Percentiles rank a stretch among this genome's conserved stretches.
Conservation (phyloP, 2,329 filamentous ascomycete genomes). For the Bimuria novae-zelandiae region DNA sequence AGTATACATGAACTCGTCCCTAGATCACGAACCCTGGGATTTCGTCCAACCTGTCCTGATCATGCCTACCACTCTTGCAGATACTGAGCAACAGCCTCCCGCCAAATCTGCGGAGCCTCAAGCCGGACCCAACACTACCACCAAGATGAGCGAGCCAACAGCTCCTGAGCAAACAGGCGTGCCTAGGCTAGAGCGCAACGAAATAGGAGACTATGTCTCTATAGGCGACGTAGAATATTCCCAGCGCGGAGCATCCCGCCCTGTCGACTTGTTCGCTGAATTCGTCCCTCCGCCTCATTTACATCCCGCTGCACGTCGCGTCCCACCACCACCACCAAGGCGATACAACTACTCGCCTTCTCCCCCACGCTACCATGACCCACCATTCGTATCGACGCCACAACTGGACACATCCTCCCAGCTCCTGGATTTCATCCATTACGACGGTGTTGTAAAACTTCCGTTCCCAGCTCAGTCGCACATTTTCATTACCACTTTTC, state of each 20-base stretch:
- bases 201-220: not conserved
- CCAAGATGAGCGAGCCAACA: constrained; percentile 12
- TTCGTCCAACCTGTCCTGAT: constrained; percentile 14
- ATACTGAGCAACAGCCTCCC: not conserved
- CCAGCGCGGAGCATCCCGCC: not conserved
- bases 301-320: constrained; percentile 13
- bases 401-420: constrained; percentile 18
- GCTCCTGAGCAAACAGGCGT: constrained; percentile 8
- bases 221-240: constrained; percentile 5
- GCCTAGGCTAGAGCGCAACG: constrained; percentile 10
- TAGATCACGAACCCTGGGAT: constrained; percentile 25
- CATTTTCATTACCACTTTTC: constrained; percentile 29
- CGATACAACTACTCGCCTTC: constrained; percentile 12
- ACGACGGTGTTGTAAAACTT: constrained; percentile 26
- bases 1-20: constrained; percentile 23
- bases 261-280: constrained; percentile 6
- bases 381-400: not conserved
- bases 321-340: constrained; percentile 9
- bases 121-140: constrained; percentile 17
- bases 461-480: constrained; percentile 20
- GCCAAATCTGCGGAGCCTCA: constrained; percentile 3
- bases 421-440: constrained; percentile 22
- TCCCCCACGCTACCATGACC: constrained; percentile 3
- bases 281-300: constrained; percentile 7
- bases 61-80: constrained; percentile 8